Conservation (phyloP, 2,329 filamentous ascomycete species). For the Aspergillus udagawae region DNA sequence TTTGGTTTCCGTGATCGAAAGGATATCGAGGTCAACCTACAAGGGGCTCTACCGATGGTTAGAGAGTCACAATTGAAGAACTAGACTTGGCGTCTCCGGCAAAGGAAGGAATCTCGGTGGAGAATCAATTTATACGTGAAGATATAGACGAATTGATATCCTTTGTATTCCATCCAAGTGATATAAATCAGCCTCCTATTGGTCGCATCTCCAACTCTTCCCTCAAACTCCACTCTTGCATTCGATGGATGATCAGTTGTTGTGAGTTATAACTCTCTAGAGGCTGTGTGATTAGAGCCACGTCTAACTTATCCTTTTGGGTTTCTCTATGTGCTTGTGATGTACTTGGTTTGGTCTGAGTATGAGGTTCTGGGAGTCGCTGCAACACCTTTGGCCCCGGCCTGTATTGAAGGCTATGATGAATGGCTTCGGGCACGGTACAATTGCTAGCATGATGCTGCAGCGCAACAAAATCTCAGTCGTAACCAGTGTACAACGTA, state of each 20-base stretch:
- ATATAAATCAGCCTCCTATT: background rate
- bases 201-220: background rate
- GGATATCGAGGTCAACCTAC: background rate
- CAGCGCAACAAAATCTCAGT: conserved; percentile 38
- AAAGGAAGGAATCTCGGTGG: background rate
- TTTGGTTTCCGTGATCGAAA: conserved; percentile 11
- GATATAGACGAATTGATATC: background rate
- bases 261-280: conserved; percentile 12
- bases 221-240: conserved; percentile 10
- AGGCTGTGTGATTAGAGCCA: conserved; percentile 1
- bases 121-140: background rate
- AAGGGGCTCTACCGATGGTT: background rate
- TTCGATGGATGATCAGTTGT: conserved; percentile 18
- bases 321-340: too few species aligned
- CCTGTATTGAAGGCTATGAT: conserved; percentile 40
- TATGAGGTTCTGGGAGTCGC: too few species aligned
- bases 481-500: conserved; percentile 31
- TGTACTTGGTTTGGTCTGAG: too few species aligned
- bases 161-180: background rate
- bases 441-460: conserved; percentile 39
- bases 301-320: too few species aligned
- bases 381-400: conserved; percentile 20
- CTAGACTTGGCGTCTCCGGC: background rate
- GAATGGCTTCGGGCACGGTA: conserved; percentile 41
- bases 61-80: background rate